Evolutionary conservation across 495 filamentous ascomycete genomes (phyloP).

Genomic region (Neurospora tetraspora): DNA sequence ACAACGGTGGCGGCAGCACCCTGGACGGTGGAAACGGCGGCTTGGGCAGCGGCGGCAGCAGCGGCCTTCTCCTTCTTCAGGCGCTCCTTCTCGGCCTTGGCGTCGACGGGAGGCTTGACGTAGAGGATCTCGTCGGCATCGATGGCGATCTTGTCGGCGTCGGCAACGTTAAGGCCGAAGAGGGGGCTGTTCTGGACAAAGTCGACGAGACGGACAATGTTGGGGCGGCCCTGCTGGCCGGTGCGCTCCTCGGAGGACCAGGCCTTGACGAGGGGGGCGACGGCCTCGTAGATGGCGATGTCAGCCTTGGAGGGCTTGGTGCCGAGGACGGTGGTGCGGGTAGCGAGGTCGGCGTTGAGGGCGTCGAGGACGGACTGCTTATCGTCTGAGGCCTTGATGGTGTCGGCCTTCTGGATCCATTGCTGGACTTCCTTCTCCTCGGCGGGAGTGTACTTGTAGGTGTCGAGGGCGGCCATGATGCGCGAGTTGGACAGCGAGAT

Average conservation of each 20-base stretch:
- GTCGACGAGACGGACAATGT: conserved; percentile 86
- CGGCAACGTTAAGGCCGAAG: conserved; percentile 60
- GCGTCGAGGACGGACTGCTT: conserved; percentile 60
- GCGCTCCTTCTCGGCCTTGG: conserved; percentile 81
- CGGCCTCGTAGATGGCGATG: conserved; percentile 69
- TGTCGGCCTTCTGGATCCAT: conserved; percentile 69
- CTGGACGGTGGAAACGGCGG: conserved; percentile 22
- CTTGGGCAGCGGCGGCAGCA: conserved; percentile 36
- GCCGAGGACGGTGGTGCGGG: conserved; percentile 81
- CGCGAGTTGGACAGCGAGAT: conserved; percentile 1
- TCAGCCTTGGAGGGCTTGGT: conserved; percentile 87
- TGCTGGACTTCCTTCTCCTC: conserved; percentile 80
- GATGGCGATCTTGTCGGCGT: conserved; percentile 70
- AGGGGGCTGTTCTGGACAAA: conserved; percentile 85
- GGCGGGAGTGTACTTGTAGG: conserved; percentile 56
- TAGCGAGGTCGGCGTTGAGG: conserved; percentile 78
- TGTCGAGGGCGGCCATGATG: conserved; percentile 54
- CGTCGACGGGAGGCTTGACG: conserved; percentile 68
- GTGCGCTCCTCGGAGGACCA: conserved; percentile 86
- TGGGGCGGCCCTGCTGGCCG: conserved; percentile 78
- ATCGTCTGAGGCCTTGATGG: conserved; percentile 44
- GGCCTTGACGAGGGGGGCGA: conserved; percentile 65
- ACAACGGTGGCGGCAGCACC: conserved; percentile 33
- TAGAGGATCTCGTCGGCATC: conserved; percentile 72
- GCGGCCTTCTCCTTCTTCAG: conserved; percentile 79